These are phyloP conservation scores for Beauveria pseudobassiana DNA, from an alignment of 2,329 filamentous ascomycete species.

Conservation along the genomic window DNA sequence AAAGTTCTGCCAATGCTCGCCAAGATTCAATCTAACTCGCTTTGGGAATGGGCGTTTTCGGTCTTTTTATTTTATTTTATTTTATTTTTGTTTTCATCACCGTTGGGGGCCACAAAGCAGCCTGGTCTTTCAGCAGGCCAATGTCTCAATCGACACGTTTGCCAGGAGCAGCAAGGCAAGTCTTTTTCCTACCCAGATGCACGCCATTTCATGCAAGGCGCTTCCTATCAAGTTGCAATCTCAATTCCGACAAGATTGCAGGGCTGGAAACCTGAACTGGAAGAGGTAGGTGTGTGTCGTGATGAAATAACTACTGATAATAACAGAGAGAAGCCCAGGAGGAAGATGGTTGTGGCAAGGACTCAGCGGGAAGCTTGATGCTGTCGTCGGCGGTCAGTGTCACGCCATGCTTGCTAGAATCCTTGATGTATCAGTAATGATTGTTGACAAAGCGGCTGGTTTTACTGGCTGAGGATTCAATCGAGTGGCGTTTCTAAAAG, in stretches of 20 bases:
- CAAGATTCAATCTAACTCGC: conserved; percentile 5
- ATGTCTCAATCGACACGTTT: no score
- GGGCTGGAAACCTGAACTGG: neutral
- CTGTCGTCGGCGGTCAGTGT: no score
- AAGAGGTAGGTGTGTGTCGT: no score
- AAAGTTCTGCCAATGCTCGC: conserved; percentile 7
- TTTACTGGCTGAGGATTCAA: neutral
- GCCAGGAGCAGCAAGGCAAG: no score
- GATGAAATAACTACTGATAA: no score
- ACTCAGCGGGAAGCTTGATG: no score
- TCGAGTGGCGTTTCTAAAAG: neutral
- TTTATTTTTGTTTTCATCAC: neutral
- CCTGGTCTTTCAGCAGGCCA: no score
- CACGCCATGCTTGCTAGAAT: no score
- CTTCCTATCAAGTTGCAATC: neutral
- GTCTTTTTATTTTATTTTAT: neutral
- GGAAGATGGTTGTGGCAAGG: neutral
- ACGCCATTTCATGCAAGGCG: no score
- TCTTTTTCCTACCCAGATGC: no score
- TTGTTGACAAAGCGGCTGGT: neutral
- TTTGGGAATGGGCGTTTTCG: neutral
- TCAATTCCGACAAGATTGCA: neutral
- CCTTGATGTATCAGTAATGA: no score
- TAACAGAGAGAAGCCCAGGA: neutral
- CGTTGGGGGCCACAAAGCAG: no score